Conservation (phyloP, 768 basidiomycete species). For the Amanita jacksonii region DNA sequence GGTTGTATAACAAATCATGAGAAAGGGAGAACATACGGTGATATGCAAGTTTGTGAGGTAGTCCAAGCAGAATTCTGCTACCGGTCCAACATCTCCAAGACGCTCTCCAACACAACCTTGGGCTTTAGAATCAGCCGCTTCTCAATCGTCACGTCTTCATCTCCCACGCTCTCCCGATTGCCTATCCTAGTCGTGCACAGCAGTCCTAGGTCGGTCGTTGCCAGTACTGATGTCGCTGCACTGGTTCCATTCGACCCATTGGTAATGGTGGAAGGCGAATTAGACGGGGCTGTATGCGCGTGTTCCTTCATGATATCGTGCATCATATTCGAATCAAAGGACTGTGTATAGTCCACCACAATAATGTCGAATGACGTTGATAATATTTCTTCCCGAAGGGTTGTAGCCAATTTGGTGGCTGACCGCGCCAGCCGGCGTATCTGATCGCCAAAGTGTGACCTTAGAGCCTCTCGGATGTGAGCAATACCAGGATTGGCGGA, state of each 20-base stretch:
- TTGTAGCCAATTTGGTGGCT: constrained; percentile 51
- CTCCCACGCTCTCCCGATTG: constrained; percentile 15
- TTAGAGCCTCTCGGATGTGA: constrained; percentile 19
- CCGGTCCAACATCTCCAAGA: constrained; percentile 33
- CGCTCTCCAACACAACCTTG: constrained; percentile 73
- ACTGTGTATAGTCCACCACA: constrained; percentile 42
- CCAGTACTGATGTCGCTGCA: constrained; percentile 45
- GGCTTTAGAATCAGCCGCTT: constrained; percentile 54
- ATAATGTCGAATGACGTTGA: constrained; percentile 68
- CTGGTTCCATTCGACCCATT: constrained; percentile 54
- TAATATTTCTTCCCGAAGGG: constrained; percentile 67
- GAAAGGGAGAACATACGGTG: too few relatives aligned
- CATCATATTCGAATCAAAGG: constrained; percentile 31
- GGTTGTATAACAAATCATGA: too few relatives aligned
- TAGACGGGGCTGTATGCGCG: constrained; percentile 10
- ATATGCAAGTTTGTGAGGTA: too few relatives aligned
- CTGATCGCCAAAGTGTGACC: constrained; percentile 45
- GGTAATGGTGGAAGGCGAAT: constrained; percentile 25
- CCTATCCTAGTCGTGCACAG: constrained; percentile 48
- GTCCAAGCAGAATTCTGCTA: neutral
- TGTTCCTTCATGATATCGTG: constrained; percentile 20
- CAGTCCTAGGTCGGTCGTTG: constrained; percentile 65
- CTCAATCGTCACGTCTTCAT: constrained; percentile 37
- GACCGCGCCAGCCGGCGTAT: constrained; percentile 58
- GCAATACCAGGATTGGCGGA: neutral